A percentile compares a stretch with the other conserved stretches of the same genome.
Evolutionary conservation across 371 early-diverging fungal species (phyloP).

Genomic region (Rhizopus delemar): DNA sequence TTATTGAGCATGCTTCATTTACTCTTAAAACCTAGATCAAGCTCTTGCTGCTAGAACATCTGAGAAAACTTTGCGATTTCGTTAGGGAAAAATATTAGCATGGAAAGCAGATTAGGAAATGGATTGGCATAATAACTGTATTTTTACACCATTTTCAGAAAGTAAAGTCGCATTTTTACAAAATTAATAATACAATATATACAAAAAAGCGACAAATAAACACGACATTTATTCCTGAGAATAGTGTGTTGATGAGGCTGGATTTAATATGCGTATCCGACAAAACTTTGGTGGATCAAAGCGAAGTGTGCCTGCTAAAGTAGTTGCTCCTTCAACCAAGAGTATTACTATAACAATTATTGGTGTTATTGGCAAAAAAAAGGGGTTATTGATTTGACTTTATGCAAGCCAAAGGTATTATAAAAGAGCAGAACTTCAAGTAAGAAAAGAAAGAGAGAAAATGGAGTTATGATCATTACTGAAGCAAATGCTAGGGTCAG

Average conservation of each 20-base stretch:
- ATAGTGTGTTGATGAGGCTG: background rate
- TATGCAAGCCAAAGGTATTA: background rate
- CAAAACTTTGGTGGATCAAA: background rate
- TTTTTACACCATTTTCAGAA: too few relatives aligned
- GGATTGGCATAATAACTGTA: too few relatives aligned
- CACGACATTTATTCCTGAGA: too few relatives aligned
- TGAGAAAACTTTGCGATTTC: too few relatives aligned
- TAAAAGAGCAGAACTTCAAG: background rate
- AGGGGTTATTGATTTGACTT: slow-evolving; percentile 2
- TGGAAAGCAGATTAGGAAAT: too few relatives aligned
- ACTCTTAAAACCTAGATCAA: too few relatives aligned
- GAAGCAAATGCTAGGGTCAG: background rate
- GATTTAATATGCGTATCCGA: background rate
- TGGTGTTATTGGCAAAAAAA: background rate
- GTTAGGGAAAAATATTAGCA: too few relatives aligned
- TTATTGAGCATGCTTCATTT: too few relatives aligned
- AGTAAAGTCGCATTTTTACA: too few relatives aligned
- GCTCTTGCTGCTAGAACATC: too few relatives aligned
- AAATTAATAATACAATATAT: too few relatives aligned
- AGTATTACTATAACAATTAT: background rate
- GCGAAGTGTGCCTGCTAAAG: background rate
- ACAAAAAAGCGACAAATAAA: too few relatives aligned
- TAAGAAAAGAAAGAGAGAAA: slow-evolving; percentile 2
- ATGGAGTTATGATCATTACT: background rate
- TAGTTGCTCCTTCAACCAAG: slow-evolving; percentile 2